These are phyloP conservation scores for Boletus rubropictus DNA, from an alignment of 768 basidiomycete species.

Conservation along the genomic window DNA sequence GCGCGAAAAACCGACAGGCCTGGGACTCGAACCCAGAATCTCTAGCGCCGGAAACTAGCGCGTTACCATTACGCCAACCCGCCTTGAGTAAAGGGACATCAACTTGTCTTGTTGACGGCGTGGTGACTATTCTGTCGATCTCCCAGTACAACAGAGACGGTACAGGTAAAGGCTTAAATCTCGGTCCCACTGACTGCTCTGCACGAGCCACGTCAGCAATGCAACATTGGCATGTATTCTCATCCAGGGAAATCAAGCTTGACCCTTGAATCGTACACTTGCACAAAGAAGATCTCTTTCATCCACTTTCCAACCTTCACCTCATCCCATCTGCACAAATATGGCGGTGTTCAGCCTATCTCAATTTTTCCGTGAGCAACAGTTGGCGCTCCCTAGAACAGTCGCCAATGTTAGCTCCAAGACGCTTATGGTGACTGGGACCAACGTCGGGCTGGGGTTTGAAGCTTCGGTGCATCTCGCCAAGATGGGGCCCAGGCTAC, in stretches of 20 bases:
- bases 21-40: conserved; percentile 61
- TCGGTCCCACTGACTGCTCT: too few relatives aligned
- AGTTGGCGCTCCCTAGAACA: conserved; percentile 8
- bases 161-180: too few relatives aligned
- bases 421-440: conserved; percentile 43
- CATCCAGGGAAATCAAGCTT: not conserved
- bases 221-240: too few relatives aligned
- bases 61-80: conserved; percentile 63
- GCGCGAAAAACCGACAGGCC: conserved; percentile 43
- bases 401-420: conserved; percentile 37
- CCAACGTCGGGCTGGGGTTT: conserved; percentile 37
- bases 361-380: conserved; percentile 18
- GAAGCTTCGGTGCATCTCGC: conserved; percentile 29
- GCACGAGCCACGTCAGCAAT: too few relatives aligned
- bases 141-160: not conserved
- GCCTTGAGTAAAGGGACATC: conserved; percentile 20
- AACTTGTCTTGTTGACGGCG: too few relatives aligned
- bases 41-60: conserved; percentile 62
- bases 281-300: not conserved
- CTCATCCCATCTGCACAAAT: not conserved
- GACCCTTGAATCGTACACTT: not conserved
- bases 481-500: conserved; percentile 24
- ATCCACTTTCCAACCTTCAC: not conserved
- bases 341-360: not conserved
- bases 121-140: too few relatives aligned